These are phyloP conservation scores for Aspergillus hiratsukae DNA, from an alignment of 2,329 filamentous ascomycete species.

Conservation along the genomic window DNA sequence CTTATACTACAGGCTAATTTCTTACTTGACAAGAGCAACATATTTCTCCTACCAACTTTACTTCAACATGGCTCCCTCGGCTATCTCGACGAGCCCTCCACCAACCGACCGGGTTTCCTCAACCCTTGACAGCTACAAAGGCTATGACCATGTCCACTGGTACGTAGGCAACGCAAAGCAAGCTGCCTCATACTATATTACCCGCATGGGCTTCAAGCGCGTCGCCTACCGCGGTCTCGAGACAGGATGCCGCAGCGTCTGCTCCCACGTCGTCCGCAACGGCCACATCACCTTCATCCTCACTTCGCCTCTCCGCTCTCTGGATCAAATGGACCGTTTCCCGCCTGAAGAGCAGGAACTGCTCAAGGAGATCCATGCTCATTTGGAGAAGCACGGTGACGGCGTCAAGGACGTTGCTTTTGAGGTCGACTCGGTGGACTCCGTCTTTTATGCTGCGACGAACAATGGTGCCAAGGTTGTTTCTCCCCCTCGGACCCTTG, in stretches of 20 bases:
- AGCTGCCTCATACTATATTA: conserved; percentile 82
- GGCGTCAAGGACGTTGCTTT: conserved; percentile 94
- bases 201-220: conserved; percentile 77
- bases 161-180: conserved; percentile 97
- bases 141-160: conserved; percentile 93
- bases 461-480: conserved; percentile 41
- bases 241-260: conserved; percentile 74
- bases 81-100: conserved; percentile 25
- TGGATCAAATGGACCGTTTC: conserved; percentile 57
- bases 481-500: conserved; percentile 51
- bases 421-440: conserved; percentile 83
- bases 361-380: conserved; percentile 71
- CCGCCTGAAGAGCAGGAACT: conserved; percentile 56
- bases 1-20: neutral
- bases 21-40: neutral
- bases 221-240: conserved; percentile 85
- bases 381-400: conserved; percentile 84
- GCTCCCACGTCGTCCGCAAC: conserved; percentile 66
- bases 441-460: conserved; percentile 72
- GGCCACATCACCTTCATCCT: conserved; percentile 42
- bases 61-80: conserved; percentile 29
- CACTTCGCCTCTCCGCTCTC: conserved; percentile 52
- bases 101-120: conserved; percentile 14
- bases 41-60: neutral
- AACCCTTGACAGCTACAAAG: conserved; percentile 53